Evolutionary conservation across 352 stramenopile genomes (phyloP).

Genomic region (Aphanomyces euteiches): DNA sequence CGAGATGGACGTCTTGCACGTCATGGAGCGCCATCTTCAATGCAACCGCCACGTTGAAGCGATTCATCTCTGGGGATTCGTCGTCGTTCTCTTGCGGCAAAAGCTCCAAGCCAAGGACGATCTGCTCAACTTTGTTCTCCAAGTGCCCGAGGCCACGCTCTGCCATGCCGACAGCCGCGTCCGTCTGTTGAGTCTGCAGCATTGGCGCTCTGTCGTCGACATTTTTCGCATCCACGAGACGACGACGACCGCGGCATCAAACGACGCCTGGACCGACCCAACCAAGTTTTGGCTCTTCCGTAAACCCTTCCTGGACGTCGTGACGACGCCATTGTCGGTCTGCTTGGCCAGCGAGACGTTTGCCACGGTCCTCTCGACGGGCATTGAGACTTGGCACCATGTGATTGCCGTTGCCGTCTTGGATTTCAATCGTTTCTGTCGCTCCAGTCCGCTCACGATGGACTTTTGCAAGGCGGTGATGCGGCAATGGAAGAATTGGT

Average conservation of each 20-base stretch:
- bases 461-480: constrained; percentile 3
- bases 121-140: constrained; percentile 6
- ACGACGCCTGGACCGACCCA: background rate
- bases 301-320: background rate
- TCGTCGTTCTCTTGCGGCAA: constrained; percentile 11
- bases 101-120: background rate
- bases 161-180: constrained; percentile 5
- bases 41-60: constrained; percentile 14
- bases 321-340: constrained; percentile 12
- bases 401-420: constrained; percentile 4
- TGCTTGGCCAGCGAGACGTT: constrained; percentile 19
- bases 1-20: constrained; percentile 1
- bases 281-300: constrained; percentile 2
- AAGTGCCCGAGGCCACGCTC: constrained; percentile 15
- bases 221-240: background rate
- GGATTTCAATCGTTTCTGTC: constrained; percentile 16
- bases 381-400: constrained; percentile 1
- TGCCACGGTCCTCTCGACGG: constrained; percentile 11
- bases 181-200: constrained; percentile 11
- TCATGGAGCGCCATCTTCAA: background rate
- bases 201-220: constrained; percentile 18
- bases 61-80: constrained; percentile 24
- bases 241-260: background rate
- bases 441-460: background rate
- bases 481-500: constrained; percentile 20